phyloP scores from a whole-genome alignment of 352 stramenopile species.

The Plasmopara halstedii region DNA sequence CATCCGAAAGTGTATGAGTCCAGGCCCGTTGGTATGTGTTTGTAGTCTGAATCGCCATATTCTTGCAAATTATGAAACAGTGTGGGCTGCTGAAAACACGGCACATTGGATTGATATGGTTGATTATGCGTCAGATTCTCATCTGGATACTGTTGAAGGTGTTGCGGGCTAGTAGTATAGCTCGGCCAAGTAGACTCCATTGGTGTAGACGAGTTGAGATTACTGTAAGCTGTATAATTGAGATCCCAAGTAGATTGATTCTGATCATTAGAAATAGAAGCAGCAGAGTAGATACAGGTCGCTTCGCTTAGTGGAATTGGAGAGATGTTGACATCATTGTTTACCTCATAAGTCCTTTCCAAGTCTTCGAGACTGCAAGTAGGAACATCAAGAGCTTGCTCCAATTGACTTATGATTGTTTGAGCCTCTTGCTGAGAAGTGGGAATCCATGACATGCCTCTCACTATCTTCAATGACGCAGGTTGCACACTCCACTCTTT shows the following conservation, averaged over 20 bases:
- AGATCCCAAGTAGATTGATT: conserved; percentile 12
- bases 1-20: conserved; percentile 2
- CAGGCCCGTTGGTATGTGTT: conserved; percentile 7
- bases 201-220: conserved; percentile 11
- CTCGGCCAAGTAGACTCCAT: conserved; percentile 22
- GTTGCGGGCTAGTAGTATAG: conserved; percentile 17
- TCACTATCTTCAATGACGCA: conserved; percentile 24
- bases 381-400: conserved; percentile 37
- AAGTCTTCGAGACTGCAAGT: conserved; percentile 7
- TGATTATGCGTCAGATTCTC: conserved; percentile 21
- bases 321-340: conserved; percentile 21
- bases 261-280: conserved; percentile 10
- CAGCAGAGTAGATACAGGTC: conserved; percentile 31
- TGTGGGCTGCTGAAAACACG: conserved; percentile 11
- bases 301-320: conserved; percentile 30
- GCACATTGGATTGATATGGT: conserved; percentile 9
- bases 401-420: conserved; percentile 44
- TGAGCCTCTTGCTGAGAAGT: conserved; percentile 42
- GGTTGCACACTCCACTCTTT: conserved; percentile 44
- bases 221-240: conserved; percentile 14
- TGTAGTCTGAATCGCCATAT: conserved; percentile 8
- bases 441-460: conserved; percentile 37
- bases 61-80: conserved; percentile 10
- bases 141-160: conserved; percentile 5
- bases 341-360: conserved; percentile 13